Evolutionary conservation across 2,329 filamentous ascomycete species (phyloP).

Genomic region (Zymoseptoria pseudotritici): DNA sequence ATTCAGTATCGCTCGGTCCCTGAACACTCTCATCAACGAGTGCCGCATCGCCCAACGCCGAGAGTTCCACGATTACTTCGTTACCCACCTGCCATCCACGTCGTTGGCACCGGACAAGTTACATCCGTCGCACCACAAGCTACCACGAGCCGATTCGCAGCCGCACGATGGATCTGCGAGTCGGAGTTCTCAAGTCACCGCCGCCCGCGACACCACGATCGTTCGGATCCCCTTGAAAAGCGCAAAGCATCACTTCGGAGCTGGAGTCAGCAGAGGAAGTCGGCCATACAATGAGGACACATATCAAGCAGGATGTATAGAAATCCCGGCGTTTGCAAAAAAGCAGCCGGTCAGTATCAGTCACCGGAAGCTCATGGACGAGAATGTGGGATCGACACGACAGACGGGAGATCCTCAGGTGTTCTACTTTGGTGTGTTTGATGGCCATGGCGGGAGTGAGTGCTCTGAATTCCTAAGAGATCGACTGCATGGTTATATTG

Average conservation of each 20-base stretch:
- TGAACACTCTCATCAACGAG: conserved; percentile 22
- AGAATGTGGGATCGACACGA: conserved; percentile 54
- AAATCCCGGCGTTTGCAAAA: conserved; percentile 87
- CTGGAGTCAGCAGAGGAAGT: conserved; percentile 68
- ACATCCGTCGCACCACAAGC: conserved; percentile 58
- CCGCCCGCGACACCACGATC: conserved; percentile 70
- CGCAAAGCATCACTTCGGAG: conserved; percentile 94
- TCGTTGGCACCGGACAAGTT: conserved; percentile 73
- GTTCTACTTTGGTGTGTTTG: conserved; percentile 96
- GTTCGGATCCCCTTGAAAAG: conserved; percentile 89
- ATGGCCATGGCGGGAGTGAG: conserved; percentile 85
- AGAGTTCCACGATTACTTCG: conserved; percentile 89
- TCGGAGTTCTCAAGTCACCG: conserved; percentile 28
- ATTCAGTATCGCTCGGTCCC: conserved; percentile 24
- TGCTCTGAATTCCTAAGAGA: conserved; percentile 83
- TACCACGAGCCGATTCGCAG: conserved; percentile 75
- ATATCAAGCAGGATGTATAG: conserved; percentile 87
- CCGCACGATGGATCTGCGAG: conserved; percentile 53
- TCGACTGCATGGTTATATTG: conserved; percentile 79
- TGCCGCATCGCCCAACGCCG: conserved; percentile 22
- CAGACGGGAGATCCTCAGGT: conserved; percentile 86
- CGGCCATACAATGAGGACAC: conserved; percentile 89
- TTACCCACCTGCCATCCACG: conserved; percentile 88
- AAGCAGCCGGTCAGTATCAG: conserved; percentile 62
- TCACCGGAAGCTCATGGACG: conserved; percentile 24